These are phyloP conservation scores for Myxozyma neglecta DNA, from an alignment of 805 yeast genomes.

Conservation along the genomic window DNA sequence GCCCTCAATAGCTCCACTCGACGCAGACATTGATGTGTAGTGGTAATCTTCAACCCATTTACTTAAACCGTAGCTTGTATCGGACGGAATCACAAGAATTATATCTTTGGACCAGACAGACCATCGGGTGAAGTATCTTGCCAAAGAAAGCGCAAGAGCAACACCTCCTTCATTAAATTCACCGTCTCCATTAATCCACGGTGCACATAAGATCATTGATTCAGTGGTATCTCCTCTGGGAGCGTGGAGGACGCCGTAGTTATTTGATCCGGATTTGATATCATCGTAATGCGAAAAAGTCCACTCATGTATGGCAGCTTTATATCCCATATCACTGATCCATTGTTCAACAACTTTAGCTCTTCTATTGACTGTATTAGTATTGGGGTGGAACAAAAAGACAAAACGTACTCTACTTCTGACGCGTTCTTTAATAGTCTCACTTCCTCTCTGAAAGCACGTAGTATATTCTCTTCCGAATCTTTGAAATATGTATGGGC, in stretches of 20 bases:
- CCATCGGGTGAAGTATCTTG: constrained; percentile 79
- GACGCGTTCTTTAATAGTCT: constrained; percentile 39
- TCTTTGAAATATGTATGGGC: constrained; percentile 90
- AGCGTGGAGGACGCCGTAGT: constrained; percentile 84
- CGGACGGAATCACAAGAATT: constrained; percentile 77
- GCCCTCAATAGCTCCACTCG: constrained; percentile 92
- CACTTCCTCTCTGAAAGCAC: constrained; percentile 77
- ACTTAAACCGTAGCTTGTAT: constrained; percentile 66
- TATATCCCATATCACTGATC: constrained; percentile 72
- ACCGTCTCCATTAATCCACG: constrained; percentile 73
- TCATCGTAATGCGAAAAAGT: constrained; percentile 34
- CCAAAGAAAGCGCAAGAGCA: constrained; percentile 67
- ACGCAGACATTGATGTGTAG: constrained; percentile 59
- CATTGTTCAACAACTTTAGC: constrained; percentile 54
- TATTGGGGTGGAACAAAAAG: not conserved
- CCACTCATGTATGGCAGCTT: constrained; percentile 53
- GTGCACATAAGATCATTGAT: constrained; percentile 85
- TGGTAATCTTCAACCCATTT: constrained; percentile 96
- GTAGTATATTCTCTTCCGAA: constrained; percentile 86
- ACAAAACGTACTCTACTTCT: constrained; percentile 28
- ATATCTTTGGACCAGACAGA: constrained; percentile 95
- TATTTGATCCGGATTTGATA: constrained; percentile 45
- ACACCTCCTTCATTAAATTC: constrained; percentile 76
- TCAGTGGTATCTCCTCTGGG: constrained; percentile 97
- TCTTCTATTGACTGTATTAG: constrained; percentile 38